phyloP scores from a whole-genome alignment of 2,329 filamentous ascomycete species.

The Colletotrichum sp. region DNA sequence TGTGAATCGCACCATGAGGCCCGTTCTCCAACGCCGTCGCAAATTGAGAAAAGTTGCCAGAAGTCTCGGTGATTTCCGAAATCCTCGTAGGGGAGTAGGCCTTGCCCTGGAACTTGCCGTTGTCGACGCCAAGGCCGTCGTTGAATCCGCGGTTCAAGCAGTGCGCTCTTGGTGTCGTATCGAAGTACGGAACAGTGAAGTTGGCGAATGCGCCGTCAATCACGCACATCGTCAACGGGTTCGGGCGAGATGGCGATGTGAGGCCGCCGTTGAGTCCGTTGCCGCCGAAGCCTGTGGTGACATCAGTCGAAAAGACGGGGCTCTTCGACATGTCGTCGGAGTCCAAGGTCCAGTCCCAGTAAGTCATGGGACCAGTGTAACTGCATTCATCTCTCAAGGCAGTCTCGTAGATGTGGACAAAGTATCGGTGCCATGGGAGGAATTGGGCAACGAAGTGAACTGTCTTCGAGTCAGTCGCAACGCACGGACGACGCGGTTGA shows the following conservation, averaged over 20 bases:
- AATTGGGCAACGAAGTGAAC: constrained; percentile 35
- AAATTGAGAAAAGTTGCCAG: constrained; percentile 16
- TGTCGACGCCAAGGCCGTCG: constrained; percentile 2
- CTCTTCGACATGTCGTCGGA: constrained; percentile 26
- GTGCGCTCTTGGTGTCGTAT: constrained; percentile 18
- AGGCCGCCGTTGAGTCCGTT: constrained; percentile 24
- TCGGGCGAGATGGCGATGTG: neutral
- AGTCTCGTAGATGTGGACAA: constrained; percentile 34
- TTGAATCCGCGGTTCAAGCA: constrained; percentile 31
- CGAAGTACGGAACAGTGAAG: constrained; percentile 23
- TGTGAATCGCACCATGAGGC: constrained; percentile 31
- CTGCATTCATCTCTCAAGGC: constrained; percentile 29
- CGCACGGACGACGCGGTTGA: neutral
- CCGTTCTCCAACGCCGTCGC: constrained; percentile 27
- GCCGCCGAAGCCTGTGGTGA: constrained; percentile 32
- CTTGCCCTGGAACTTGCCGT: neutral
- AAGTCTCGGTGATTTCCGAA: constrained; percentile 1
- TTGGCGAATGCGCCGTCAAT: constrained; percentile 29
- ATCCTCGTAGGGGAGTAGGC: constrained; percentile 15
- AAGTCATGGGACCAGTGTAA: constrained; percentile 24
- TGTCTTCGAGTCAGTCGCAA: neutral
- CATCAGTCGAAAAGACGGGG: constrained; percentile 23
- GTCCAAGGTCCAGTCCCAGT: constrained; percentile 42
- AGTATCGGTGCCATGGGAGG: constrained; percentile 39
- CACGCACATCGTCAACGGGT: constrained; percentile 4